Base-by-base conservation (phyloP, 176 grass and related monocot genomes). In the Typha latifolia region DNA sequence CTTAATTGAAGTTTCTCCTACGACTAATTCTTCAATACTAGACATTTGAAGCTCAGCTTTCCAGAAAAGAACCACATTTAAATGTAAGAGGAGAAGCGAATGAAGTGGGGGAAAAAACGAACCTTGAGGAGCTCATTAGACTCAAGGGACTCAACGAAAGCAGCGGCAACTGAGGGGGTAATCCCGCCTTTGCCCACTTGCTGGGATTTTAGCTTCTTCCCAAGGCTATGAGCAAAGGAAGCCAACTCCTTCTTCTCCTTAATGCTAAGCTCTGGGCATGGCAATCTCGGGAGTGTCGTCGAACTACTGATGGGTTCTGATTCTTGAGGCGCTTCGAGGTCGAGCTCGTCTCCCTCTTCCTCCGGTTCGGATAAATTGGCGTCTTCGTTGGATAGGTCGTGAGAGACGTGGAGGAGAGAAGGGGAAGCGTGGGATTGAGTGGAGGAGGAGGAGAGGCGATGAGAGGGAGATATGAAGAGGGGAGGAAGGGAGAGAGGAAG, bases 121-220 rank as follows among this genome's bases (percentile, higher is more conserved):
- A 97, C 94, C 83, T 90, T 92, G 67, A 92, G 94, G 72, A 97
- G 94, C 76, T 97, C 94, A 68, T 97, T 97, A 48, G 89, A 82
- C 52, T 97, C 89, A 2, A 92, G 89, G 68, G 75, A 87, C 74
- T 92, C 88, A 1, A 78, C 72, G 73, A 92, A 97, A 61, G 89
- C 84, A 21, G 81, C 50, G 7, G 80, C 83, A 53, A 97, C 75
- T 51, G 81, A 71, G 12, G 85, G 80, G 14, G 83, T 97, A 67
- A 93, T 81, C 14, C 94, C 89, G 11, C 78, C 80, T 74, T 97
- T 97, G 6, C 89, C 94, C 11, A 97, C 85, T 77, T 93, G 89
- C 83, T 97, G 89, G 69, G 75, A 82, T 69, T 97, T 97, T 69
- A 97, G 86, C 73, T 90, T 85, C 83, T 85, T 97, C 1, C 94